Evolutionary conservation across 2,329 filamentous ascomycete genomes (phyloP), one percentile per base, ranked within the genome.

Genomic region (Aspergillus persii): DNA sequence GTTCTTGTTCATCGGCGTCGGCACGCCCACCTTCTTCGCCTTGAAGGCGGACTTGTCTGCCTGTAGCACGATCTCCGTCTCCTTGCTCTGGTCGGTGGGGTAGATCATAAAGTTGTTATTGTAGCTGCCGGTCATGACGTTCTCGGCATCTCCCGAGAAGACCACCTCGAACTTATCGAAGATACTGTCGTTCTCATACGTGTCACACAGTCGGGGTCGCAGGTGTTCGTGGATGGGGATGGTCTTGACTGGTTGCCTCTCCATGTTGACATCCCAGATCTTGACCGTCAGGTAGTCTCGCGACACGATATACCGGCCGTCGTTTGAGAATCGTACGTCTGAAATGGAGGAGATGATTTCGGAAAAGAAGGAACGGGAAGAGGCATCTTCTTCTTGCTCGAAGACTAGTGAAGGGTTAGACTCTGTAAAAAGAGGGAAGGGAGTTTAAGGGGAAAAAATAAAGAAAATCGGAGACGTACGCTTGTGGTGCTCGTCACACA

Each of bases 41-140:
- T 99, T 99, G 86, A 99, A 99, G 9, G 95, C 95, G 58, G 92
- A 96, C 82, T 99, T 99, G 76, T 99, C 95, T 44, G 95, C 95
- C 77, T 99, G 95, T 58, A 99, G 82, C 50, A 99, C 95, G 51
- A 99, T 93, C 77, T 99, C 95, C 3, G 94, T 94, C 74, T 99
- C 95, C 80, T 96, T 96, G 66, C 94, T 91, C 6, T 93, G 91
- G 71, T 98, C 94, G 29, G 93, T 95, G 4, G 95, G 95, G 76
- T 98, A 99, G 73, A 99, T 99, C 95, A 99, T 99, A 83, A 99
- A 98, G 81, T 99, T 99, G 82, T 99, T 99, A 84, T 99, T 99
- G 83, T 99, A 99, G 74, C 92, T 97, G 69, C 95, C 95, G 5
- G 95, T 99, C 95, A 99, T 99, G 66, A 98, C 95, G 69, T 99